A percentile compares a stretch with the other conserved stretches of the same genome.
phyloP scores from a whole-genome alignment of 352 stramenopile genomes.

The Phytophthora capsici region DNA sequence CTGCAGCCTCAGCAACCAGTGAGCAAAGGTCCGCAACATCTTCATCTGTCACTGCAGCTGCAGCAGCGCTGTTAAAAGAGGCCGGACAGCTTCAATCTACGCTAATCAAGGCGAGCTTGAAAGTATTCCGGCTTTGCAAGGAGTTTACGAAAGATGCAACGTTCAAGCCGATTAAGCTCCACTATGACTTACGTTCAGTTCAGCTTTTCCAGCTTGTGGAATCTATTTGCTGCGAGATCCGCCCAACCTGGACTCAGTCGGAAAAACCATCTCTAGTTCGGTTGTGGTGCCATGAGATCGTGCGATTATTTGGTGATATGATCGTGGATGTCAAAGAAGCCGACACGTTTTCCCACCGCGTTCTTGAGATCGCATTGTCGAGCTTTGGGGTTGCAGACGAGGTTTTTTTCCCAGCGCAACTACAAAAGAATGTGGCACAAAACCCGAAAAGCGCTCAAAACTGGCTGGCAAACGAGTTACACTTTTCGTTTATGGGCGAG shows the following conservation, averaged over 20 bases:
- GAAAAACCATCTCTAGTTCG: constrained; percentile 64
- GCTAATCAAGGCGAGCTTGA: constrained; percentile 64
- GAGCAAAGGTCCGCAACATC: background rate
- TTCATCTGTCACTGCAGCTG: background rate
- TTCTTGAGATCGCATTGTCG: constrained; percentile 51
- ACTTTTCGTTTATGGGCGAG: constrained; percentile 68
- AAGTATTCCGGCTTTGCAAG: constrained; percentile 46
- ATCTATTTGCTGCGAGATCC: constrained; percentile 49
- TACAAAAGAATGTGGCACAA: constrained; percentile 24
- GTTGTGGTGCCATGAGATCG: constrained; percentile 78
- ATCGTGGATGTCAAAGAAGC: constrained; percentile 47
- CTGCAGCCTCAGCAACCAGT: background rate
- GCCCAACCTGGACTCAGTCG: constrained; percentile 32
- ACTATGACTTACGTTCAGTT: constrained; percentile 53
- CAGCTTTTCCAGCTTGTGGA: constrained; percentile 58
- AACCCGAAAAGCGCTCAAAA: constrained; percentile 21
- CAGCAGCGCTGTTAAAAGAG: constrained; percentile 32
- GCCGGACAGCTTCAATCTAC: constrained; percentile 40
- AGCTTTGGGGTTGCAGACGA: constrained; percentile 56
- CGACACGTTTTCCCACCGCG: constrained; percentile 45
- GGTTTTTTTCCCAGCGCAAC: constrained; percentile 35
- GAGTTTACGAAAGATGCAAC: constrained; percentile 36
- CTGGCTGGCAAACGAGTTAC: constrained; percentile 58
- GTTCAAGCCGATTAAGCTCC: constrained; percentile 42
- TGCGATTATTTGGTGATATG: constrained; percentile 59